Base-by-base conservation (phyloP, 306 rosid species). In the Abrus precatorius region DNA sequence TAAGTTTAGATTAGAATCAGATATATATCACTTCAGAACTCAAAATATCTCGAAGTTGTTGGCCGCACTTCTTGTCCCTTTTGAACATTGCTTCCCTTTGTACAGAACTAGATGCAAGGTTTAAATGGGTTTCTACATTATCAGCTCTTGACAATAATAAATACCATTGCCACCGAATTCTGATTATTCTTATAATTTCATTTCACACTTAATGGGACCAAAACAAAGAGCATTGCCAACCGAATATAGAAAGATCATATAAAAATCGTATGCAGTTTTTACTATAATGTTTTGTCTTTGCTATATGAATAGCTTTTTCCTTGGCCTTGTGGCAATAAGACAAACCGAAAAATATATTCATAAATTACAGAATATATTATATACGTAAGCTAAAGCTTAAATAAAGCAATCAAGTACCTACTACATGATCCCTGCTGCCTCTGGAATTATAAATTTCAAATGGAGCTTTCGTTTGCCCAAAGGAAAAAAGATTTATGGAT, bases 271-370 rank as follows among this genome's bases (percentile, higher is more conserved):
- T 65, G 72, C 34, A 41, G 72, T 9, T 20, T 65, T 40, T 38
- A 65, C 72, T 65, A 20, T 20, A 65, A 9, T 45, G 7, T 41
- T 20, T 41, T 14, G 72, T 41, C 72, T n/a, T 41, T 65, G 50
- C 34, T 40, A 34, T 20, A 41, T 14, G 52, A 65, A 43, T 41
- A 14, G 3, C 4, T 38, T 64, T 64, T n/a, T 30, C 47, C 38
- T n/a, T 6, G 32, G 38, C 49, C 10, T 36, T 64, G 30, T 59
- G 63, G 27, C 13, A 62, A 62, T 34, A 34, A 29, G 69, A 62
- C 69, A 34, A 62, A 62, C 2, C n/a, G 69, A 36, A 34, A 36
- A 34, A 36, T 62, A 45, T 13, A 62, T 62, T 34, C 27, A 34
- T 34, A 62, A 34, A 62, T 62, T 13, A 36, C 69, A 34, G 69